Conservation (phyloP, 768 basidiomycete genomes). For the Mrakia frigida region DNA sequence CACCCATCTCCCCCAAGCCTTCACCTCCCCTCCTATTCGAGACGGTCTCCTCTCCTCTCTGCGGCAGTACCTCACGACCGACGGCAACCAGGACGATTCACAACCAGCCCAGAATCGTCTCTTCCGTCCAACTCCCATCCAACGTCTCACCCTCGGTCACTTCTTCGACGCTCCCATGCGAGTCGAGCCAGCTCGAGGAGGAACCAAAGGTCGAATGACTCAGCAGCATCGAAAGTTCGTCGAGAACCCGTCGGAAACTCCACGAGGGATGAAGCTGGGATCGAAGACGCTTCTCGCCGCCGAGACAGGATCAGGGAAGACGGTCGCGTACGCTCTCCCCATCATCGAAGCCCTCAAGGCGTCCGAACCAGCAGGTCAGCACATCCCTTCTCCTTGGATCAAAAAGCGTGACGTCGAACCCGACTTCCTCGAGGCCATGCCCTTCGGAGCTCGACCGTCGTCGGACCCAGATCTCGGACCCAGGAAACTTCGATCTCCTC, state of each 20-base stretch:
- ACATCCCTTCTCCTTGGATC: not conserved
- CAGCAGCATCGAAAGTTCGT: not conserved
- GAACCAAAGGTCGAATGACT: not conserved
- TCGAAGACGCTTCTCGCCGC: slow-evolving; percentile 65
- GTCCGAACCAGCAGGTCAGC: slow-evolving; percentile 48
- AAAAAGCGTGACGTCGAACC: not conserved
- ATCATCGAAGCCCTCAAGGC: slow-evolving; percentile 71
- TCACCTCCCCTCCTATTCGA: slow-evolving; percentile 27
- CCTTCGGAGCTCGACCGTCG: not conserved
- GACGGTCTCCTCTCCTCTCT: slow-evolving; percentile 7
- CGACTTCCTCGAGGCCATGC: not conserved
- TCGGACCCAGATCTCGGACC: not conserved
- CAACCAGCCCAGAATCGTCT: not conserved
- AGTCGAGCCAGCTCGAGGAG: not conserved
- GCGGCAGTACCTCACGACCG: slow-evolving; percentile 14
- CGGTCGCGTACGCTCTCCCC: slow-evolving; percentile 81
- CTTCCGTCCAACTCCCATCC: slow-evolving; percentile 23
- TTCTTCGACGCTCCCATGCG: slow-evolving; percentile 19
- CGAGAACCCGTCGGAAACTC: not conserved
- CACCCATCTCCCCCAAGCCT: slow-evolving; percentile 18
- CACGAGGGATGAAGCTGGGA: slow-evolving; percentile 32
- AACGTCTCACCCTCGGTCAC: slow-evolving; percentile 30
- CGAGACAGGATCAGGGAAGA: slow-evolving; percentile 89
- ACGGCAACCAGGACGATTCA: not conserved
- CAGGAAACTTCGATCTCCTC: too few relatives aligned